Conservation (phyloP, 192 early-diverging fungal species). For the Gryganskiella cystojenkinii region DNA sequence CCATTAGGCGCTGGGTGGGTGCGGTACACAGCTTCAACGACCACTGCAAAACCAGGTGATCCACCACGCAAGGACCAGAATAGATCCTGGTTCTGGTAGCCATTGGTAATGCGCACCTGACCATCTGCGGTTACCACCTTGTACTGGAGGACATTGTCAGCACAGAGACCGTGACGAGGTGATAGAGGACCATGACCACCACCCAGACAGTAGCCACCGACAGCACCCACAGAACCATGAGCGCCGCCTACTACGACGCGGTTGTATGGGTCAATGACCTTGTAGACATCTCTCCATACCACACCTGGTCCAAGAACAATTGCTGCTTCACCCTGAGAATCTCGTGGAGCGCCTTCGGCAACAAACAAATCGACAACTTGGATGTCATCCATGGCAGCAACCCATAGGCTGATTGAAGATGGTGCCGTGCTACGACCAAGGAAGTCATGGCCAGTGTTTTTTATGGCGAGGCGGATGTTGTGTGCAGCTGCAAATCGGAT, state of each 20-base stretch:
- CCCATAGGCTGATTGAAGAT: constrained; percentile 59
- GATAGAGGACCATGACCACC: constrained; percentile 64
- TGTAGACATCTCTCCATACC: constrained; percentile 49
- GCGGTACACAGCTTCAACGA: constrained; percentile 33
- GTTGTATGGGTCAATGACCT: constrained; percentile 44
- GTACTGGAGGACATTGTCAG: constrained; percentile 63
- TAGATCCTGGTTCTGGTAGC: constrained; percentile 56
- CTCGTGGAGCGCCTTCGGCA: constrained; percentile 19
- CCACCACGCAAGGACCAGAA: constrained; percentile 75
- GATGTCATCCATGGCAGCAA: constrained; percentile 53
- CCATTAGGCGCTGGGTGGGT: constrained; percentile 24
- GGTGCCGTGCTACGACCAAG: constrained; percentile 58
- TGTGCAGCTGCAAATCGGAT: constrained; percentile 51
- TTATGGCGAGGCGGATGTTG: constrained; percentile 61
- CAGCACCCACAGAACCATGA: constrained; percentile 52
- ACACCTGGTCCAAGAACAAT: constrained; percentile 58
- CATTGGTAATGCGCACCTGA: constrained; percentile 45
- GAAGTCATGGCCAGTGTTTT: constrained; percentile 67
- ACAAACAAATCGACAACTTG: constrained; percentile 36
- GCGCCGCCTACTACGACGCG: constrained; percentile 46
- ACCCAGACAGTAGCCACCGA: constrained; percentile 48
- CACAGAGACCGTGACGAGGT: constrained; percentile 58
- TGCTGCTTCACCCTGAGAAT: background rate
- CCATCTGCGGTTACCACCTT: constrained; percentile 64
- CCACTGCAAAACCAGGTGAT: constrained; percentile 45